Conservation (phyloP, 306 rosid species). For the Mimosa pudica region DNA sequence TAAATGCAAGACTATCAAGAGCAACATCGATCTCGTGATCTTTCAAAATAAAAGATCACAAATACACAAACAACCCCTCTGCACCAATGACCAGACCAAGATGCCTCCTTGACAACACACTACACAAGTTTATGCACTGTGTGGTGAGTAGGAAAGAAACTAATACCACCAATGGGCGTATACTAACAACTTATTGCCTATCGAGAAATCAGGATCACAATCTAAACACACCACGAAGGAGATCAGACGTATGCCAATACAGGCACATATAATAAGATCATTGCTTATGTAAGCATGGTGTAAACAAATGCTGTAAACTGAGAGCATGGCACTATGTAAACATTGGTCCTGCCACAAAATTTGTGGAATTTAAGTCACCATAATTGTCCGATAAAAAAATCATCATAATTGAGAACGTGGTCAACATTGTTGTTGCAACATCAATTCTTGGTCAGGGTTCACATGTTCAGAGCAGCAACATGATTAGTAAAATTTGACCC, state of each 20-base stretch:
- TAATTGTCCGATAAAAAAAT: slow-evolving; percentile 16
- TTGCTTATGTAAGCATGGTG: background rate
- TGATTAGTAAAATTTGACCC: slow-evolving; percentile 86
- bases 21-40: background rate
- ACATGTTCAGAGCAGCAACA: slow-evolving; percentile 82
- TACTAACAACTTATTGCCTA: too few species aligned
- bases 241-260: too few species aligned
- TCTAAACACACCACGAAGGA: too few species aligned
- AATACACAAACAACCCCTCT: slow-evolving; percentile 20
- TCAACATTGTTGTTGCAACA: slow-evolving; percentile 80
- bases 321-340: slow-evolving; percentile 8
- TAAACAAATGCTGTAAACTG: slow-evolving; percentile 9
- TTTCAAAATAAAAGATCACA: background rate
- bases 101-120: background rate
- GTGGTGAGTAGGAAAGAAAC: too few species aligned
- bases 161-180: too few species aligned
- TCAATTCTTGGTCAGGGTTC: slow-evolving; percentile 89
- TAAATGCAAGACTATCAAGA: slow-evolving; percentile 2
- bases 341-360: slow-evolving; percentile 14
- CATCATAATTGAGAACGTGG: slow-evolving; percentile 51
- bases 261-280: slow-evolving; percentile 1
- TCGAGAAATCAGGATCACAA: too few species aligned
- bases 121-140: too few species aligned
- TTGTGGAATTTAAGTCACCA: slow-evolving; percentile 40
- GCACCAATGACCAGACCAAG: slow-evolving; percentile 16